phyloP scores from a whole-genome alignment of 176 grass and related monocot genomes.

The Bromus sterilis region DNA sequence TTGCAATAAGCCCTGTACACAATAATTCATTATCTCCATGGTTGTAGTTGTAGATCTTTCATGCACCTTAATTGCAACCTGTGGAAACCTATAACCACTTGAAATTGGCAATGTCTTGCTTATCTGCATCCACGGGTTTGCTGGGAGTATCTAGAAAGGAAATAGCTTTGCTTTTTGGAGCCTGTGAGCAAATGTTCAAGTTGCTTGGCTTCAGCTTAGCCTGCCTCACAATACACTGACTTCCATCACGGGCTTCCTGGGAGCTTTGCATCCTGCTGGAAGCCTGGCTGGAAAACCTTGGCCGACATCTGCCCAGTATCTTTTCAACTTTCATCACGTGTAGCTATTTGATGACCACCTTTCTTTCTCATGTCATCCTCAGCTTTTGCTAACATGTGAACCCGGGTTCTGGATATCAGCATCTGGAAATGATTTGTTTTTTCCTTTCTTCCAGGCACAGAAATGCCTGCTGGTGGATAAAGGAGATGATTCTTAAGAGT shows the following conservation, averaged over 20 bases:
- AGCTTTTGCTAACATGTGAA: constrained; percentile 15
- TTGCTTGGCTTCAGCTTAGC: background rate
- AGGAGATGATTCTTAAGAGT: constrained; percentile 12
- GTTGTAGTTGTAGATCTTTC: background rate
- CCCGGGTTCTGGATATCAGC: background rate
- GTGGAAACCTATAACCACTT: background rate
- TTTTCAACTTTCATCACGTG: constrained; percentile 25
- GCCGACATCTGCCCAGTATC: background rate
- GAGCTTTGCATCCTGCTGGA: background rate
- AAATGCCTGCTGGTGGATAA: background rate
- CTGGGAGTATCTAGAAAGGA: background rate
- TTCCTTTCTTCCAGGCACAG: background rate
- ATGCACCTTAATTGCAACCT: background rate
- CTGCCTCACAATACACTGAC: background rate
- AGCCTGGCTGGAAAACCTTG: background rate
- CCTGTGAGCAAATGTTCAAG: background rate
- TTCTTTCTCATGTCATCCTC: background rate
- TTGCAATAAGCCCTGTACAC: background rate
- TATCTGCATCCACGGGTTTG: background rate
- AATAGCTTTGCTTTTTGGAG: background rate
- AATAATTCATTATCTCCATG: background rate
- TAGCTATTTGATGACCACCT: background rate
- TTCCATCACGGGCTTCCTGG: constrained; percentile 26
- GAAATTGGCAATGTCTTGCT: background rate
- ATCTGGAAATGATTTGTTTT: background rate